Percentiles rank a stretch among this genome's conserved stretches.
Conservation (phyloP, 352 stramenopile species). For the Globisporangium iwayamae region DNA sequence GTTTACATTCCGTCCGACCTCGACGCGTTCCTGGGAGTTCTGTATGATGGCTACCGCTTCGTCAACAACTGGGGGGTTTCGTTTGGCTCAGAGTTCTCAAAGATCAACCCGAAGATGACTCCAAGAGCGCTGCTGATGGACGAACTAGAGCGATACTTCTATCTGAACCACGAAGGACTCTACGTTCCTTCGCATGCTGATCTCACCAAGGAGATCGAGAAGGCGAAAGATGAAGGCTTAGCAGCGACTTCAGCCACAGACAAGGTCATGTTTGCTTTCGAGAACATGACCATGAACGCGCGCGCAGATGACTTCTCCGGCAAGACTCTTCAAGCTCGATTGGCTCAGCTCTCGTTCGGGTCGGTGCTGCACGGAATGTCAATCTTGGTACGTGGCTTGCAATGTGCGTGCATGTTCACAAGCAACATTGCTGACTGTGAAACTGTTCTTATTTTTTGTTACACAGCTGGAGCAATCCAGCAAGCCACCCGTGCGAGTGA, state of each 20-base stretch:
- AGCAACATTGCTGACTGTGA: slow-evolving; percentile 1
- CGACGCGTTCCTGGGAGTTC: slow-evolving; percentile 51
- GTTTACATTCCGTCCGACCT: slow-evolving; percentile 58
- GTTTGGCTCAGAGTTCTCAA: slow-evolving; percentile 59
- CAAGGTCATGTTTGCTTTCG: slow-evolving; percentile 62
- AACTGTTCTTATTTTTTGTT: slow-evolving; percentile 3
- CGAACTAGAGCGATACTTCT: slow-evolving; percentile 46
- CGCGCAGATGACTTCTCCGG: slow-evolving; percentile 54
- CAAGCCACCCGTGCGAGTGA: slow-evolving; percentile 57
- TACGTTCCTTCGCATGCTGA: slow-evolving; percentile 48
- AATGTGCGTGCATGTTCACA: not conserved
- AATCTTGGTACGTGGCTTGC: slow-evolving; percentile 45
- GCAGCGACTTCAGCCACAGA: slow-evolving; percentile 46
- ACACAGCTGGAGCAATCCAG: slow-evolving; percentile 56
- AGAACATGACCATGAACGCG: slow-evolving; percentile 75
- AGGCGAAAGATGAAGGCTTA: slow-evolving; percentile 38
- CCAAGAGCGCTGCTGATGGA: slow-evolving; percentile 39
- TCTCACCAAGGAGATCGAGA: slow-evolving; percentile 63
- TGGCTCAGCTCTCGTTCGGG: slow-evolving; percentile 58
- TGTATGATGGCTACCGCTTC: slow-evolving; percentile 71
- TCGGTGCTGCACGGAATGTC: slow-evolving; percentile 49
- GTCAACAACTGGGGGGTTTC: slow-evolving; percentile 63
- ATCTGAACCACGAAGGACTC: slow-evolving; percentile 63
- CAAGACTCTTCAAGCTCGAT: slow-evolving; percentile 35
- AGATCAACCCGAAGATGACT: slow-evolving; percentile 63